Conservation (phyloP, 441 rosid genomes). For the Arabidopsis lyrata region DNA sequence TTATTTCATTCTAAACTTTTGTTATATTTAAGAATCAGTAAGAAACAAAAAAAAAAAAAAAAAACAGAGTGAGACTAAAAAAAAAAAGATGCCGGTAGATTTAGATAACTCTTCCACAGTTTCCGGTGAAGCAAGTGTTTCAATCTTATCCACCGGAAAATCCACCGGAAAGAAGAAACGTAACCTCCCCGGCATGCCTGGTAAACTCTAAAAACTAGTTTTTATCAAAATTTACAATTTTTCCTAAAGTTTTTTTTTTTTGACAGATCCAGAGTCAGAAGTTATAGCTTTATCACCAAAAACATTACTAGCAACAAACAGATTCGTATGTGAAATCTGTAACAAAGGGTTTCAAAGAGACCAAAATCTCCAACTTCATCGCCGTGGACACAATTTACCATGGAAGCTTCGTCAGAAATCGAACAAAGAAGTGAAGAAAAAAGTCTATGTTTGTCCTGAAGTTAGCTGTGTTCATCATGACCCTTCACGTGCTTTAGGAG, state of each 20-base stretch:
- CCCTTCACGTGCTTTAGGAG: constrained; percentile 88
- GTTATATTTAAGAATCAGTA: constrained; percentile 42
- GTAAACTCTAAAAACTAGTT: constrained; percentile 39
- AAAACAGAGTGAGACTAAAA: not conserved
- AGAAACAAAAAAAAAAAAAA: not conserved
- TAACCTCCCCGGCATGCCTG: constrained; percentile 97
- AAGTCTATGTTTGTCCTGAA: constrained; percentile 92
- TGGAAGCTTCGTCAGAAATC: constrained; percentile 91
- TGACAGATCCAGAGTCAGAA: constrained; percentile 87
- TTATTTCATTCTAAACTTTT: constrained; percentile 35
- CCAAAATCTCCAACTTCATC: constrained; percentile 91
- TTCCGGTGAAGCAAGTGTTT: constrained; percentile 94
- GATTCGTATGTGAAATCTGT: constrained; percentile 94
- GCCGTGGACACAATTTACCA: constrained; percentile 87
- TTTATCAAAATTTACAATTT: no score
- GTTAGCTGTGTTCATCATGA: constrained; percentile 82
- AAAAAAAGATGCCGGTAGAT: constrained; percentile 62
- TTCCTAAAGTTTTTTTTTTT: not conserved
- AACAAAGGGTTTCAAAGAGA: constrained; percentile 93
- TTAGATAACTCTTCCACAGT: constrained; percentile 84
- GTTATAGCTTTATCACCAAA: constrained; percentile 87
- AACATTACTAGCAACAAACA: constrained; percentile 79
- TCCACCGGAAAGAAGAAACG: constrained; percentile 71
- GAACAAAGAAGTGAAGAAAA: constrained; percentile 77
- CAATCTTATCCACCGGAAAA: constrained; percentile 52